Base-by-base conservation (phyloP, 306 rosid genomes). In the Myrica gale region DNA sequence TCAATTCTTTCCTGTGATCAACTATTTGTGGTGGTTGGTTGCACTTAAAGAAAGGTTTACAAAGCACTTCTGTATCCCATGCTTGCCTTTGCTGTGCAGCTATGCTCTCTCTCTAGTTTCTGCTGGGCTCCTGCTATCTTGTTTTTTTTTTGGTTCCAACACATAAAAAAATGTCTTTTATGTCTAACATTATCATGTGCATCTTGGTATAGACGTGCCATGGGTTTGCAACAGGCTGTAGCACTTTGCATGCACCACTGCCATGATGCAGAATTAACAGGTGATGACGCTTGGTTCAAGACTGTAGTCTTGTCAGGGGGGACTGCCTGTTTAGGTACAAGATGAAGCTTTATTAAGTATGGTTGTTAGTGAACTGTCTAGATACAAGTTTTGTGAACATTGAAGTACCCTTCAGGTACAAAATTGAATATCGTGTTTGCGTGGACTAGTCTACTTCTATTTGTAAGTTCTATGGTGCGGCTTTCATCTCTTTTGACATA, bases 171-270 rank as follows among this genome's bases (percentile, higher is more conserved):
- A 32, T 63, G 13, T 48, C 80, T 41, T 44, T 7, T 23, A 47
- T 68, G 42, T 71, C 71, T 58, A 53, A 75, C 60, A 65, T 74
- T 43, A 62, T 69, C 68, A 52, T 82, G 57, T 43, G 68, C 37
- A 61, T 86, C 57, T 81, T 84, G 74, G 78, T 76, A 61, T 82
- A 94, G 98, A 85, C 87, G 82, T 76, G 86, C 90, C 9, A 85
- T 88, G 95, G 93, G 96, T 71, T 83, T 94, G 82, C 98, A 90
- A 84, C 97, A 92, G 83, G 96, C 97, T 71, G 81, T 92, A 50
- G 91, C 91, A 72, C 97, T 88, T 75, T 92, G 98, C 68, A 88
- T 94, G 87, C 89, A 90, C 62, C 96, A 82, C 78, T 94, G 97
- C 77, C 84, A 85, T 82, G 83, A 71, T 65, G 95, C 93, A 12